Base-by-base conservation (phyloP, 108 stramenopile species). In the Mediolabrus comicus region DNA sequence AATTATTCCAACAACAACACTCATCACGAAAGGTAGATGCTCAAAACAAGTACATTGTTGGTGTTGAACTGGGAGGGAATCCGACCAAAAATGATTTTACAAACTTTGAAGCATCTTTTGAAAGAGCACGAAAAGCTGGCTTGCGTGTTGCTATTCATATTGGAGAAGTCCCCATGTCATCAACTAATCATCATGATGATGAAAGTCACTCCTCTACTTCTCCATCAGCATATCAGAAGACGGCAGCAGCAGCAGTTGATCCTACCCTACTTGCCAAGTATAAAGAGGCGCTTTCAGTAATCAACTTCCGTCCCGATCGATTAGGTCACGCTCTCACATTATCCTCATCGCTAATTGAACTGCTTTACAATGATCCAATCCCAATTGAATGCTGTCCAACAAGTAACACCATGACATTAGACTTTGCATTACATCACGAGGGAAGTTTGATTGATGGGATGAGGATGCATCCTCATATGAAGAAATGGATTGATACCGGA, bases 31-130 rank as follows among this genome's bases (percentile, higher is more conserved):
- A 90, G 16, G 27, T 28, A 16, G 36, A 69, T 22, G 66, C 67
- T 25, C 34, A 80, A 38, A 39, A 55, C 13, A 13, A 52, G 11
- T 59, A 69, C 26, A 70, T 97, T 13, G 90, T 96, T 10, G 96
- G 95, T 33, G 77, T 97, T 3, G 96, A 97, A 65, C 73, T 97
- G n/a, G 90, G 93, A 39, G 96, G 95, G 8, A 96, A 96, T 65
- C 96, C 96, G n/a, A 62, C 66, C 9, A 68, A 75, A 59, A 73
- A 84, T 63, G 65, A 77, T 11, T 87, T 85, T 59, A 10, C 31
- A 13, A 64, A 77, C 22, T 89, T 85, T 67, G 62, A 68, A 51
- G 55, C 74, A n/a, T 52, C 68, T 11, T 87, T 94, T 59, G 62
- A 85, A 39, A 56, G 22, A 32, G 90, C 89, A 27, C 67, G 89